Evolutionary conservation across 805 yeast species (phyloP).

Genomic region (Candida pseudoglaebosa): DNA sequence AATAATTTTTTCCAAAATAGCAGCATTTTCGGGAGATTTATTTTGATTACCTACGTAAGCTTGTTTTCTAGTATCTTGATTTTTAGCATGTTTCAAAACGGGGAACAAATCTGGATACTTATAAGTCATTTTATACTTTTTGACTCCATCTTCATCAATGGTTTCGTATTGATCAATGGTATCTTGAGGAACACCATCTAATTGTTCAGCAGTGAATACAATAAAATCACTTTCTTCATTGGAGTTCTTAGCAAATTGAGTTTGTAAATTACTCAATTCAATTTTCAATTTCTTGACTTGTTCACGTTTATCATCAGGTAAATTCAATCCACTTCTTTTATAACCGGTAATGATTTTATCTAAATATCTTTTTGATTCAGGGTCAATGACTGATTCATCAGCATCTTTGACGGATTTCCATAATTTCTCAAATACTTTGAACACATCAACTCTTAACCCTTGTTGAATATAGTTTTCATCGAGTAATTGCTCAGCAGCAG

Average conservation of each 20-base stretch:
- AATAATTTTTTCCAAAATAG: constrained; percentile 56
- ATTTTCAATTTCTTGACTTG: constrained; percentile 56
- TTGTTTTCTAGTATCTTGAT: constrained; percentile 58
- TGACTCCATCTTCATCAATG: constrained; percentile 38
- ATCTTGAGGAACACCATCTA: constrained; percentile 70
- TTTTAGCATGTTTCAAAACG: constrained; percentile 66
- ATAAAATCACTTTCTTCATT: constrained; percentile 68
- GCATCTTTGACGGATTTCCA: constrained; percentile 29
- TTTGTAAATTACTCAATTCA: constrained; percentile 51
- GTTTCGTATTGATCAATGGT: constrained; percentile 55
- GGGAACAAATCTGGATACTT: constrained; percentile 81
- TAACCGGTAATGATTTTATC: constrained; percentile 55
- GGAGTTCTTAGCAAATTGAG: constrained; percentile 59
- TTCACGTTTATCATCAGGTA: constrained; percentile 52
- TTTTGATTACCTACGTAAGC: constrained; percentile 68
- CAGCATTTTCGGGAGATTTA: constrained; percentile 63
- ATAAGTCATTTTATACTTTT: constrained; percentile 59
- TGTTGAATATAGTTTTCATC: constrained; percentile 61
- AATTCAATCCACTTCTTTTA: constrained; percentile 65
- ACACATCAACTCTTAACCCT: constrained; percentile 53
- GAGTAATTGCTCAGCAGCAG: constrained; percentile 55
- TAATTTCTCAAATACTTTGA: constrained; percentile 51
- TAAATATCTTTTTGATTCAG: constrained; percentile 55
- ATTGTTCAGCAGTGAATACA: constrained; percentile 57
- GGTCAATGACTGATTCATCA: constrained; percentile 31